phyloP scores from a whole-genome alignment of 306 rosid species.

The Trifolium dubium region DNA sequence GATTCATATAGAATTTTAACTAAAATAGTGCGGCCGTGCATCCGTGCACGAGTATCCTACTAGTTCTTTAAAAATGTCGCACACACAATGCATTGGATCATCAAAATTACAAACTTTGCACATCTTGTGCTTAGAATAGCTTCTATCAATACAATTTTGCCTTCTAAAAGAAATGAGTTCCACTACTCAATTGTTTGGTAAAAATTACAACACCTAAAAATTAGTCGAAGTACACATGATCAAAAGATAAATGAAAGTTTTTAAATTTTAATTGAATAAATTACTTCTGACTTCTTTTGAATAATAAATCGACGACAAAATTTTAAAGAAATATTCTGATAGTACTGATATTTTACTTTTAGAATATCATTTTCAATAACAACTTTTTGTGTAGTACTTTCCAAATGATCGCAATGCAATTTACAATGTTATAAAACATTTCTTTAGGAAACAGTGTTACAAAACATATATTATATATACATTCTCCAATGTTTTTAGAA shows the following conservation, averaged over 20 bases:
- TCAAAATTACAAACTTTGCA: background rate
- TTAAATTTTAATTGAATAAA: background rate
- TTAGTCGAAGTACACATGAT: background rate
- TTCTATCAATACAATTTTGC: no score
- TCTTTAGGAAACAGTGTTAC: slow-evolving; percentile 5
- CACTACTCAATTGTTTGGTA: no score
- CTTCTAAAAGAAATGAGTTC: no score
- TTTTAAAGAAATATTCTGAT: background rate
- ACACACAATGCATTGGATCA: no score
- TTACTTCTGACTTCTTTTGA: background rate
- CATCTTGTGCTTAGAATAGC: no score
- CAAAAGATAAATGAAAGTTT: background rate
- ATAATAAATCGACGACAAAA: background rate
- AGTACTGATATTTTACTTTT: background rate
- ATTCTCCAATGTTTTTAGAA: background rate
- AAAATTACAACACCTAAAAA: no score
- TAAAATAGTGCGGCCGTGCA: no score
- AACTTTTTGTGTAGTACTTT: background rate
- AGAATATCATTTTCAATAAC: background rate
- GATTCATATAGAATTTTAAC: no score
- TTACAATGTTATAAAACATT: background rate
- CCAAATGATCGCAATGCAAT: background rate
- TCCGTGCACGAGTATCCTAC: no score
- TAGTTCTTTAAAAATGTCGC: no score
- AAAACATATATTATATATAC: slow-evolving; percentile 3